These are phyloP conservation scores for Heteromeles arbutifolia DNA, from an alignment of 306 rosid genomes.

Conservation along the genomic window DNA sequence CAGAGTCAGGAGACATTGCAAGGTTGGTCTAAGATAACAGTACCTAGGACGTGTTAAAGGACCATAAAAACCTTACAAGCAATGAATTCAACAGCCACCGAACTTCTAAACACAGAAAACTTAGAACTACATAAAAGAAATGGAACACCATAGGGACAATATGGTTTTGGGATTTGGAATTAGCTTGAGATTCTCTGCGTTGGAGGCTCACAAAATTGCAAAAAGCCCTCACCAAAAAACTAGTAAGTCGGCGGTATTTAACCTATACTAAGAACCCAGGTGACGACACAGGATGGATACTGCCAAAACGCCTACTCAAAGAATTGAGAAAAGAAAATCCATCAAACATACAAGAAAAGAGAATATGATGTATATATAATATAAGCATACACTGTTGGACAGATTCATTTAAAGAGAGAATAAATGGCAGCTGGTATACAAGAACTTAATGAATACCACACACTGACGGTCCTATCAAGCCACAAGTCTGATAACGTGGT, in stretches of 20 bases:
- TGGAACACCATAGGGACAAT: not conserved
- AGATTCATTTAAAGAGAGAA: not conserved
- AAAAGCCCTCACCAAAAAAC: not conserved
- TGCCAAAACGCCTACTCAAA: not conserved
- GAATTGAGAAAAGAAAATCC: not conserved
- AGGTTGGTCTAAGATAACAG: not conserved
- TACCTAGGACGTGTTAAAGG: not conserved
- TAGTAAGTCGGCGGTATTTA: not conserved
- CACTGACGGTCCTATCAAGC: not conserved
- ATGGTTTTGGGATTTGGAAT: not conserved
- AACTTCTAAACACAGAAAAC: not conserved
- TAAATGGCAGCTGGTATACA: not conserved
- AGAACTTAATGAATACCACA: not conserved
- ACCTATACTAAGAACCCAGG: not conserved
- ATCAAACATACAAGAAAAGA: not conserved
- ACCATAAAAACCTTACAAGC: not conserved
- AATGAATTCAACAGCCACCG: not conserved
- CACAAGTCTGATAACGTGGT: not conserved
- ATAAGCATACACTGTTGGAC: not conserved
- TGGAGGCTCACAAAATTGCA: not conserved
- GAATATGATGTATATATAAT: not conserved
- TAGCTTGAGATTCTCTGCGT: not conserved
- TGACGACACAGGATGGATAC: not conserved
- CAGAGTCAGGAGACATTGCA: not conserved
- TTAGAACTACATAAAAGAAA: not conserved